Evolutionary conservation across 345 rosid species (phyloP).

Genomic region (thale cress (Arabidopsis thaliana)): DNA sequence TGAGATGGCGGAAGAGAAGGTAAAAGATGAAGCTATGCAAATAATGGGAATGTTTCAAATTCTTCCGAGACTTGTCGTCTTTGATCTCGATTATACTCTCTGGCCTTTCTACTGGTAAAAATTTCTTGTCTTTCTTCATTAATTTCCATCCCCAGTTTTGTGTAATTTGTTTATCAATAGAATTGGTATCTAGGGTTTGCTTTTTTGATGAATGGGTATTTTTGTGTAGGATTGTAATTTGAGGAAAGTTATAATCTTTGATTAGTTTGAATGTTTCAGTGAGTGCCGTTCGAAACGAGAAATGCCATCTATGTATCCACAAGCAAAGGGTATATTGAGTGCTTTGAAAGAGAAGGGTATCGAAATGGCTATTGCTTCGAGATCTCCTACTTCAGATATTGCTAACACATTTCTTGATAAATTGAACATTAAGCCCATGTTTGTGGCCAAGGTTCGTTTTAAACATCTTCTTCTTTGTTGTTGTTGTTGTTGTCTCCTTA

Average conservation of each 20-base stretch:
- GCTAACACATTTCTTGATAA: conserved; percentile 75
- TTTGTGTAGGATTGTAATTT: neutral
- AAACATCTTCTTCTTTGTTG: neutral
- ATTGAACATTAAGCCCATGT: conserved; percentile 59
- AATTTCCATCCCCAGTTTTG: neutral
- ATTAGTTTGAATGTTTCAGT: conserved; percentile 39
- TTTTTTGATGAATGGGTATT: neutral
- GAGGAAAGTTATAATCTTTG: neutral
- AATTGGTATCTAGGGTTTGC: conserved; percentile 1
- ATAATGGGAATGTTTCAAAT: conserved; percentile 64
- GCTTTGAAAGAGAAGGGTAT: conserved; percentile 77
- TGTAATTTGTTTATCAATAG: neutral
- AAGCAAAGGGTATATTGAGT: conserved; percentile 66
- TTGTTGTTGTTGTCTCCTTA: neutral
- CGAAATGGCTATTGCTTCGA: conserved; percentile 78
- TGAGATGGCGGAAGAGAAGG: conserved; percentile 62
- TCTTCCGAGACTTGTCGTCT: conserved; percentile 70
- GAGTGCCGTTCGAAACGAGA: conserved; percentile 73
- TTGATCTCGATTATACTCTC: conserved; percentile 87
- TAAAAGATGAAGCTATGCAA: conserved; percentile 62
- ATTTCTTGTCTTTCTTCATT: neutral
- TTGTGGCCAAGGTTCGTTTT: conserved; percentile 64
- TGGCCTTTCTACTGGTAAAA: conserved; percentile 86
- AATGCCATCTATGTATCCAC: conserved; percentile 80
- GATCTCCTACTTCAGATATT: conserved; percentile 76